Evolutionary conservation across 116 monocot species (phyloP).

Genomic region (Dioscorea cayenensis): DNA sequence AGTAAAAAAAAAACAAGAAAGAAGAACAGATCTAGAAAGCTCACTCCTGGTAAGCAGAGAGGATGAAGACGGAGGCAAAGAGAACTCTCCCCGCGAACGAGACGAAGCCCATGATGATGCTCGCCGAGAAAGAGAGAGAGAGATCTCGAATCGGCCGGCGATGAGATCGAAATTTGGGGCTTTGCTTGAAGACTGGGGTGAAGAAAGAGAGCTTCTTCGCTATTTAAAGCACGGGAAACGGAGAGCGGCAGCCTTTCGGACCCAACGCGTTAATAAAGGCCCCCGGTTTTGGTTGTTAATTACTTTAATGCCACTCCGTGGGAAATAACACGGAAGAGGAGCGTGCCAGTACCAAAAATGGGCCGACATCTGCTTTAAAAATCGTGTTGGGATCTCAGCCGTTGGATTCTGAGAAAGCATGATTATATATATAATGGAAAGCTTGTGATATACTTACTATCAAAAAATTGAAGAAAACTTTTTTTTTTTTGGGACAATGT

Average conservation of each 20-base stretch:
- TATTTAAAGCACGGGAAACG: neutral
- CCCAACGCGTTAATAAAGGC: neutral
- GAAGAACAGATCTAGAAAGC: slow-evolving; percentile 14
- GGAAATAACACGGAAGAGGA: too few relatives aligned
- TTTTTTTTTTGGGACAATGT: too few relatives aligned
- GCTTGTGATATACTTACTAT: too few relatives aligned
- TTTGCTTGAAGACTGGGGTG: neutral
- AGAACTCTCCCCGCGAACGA: slow-evolving; percentile 62
- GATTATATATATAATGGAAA: neutral
- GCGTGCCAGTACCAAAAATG: too few relatives aligned
- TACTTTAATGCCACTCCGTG: neutral
- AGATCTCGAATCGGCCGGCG: neutral
- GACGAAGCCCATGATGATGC: slow-evolving; percentile 48
- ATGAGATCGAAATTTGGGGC: neutral
- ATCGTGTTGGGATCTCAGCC: neutral
- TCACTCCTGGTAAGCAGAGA: slow-evolving; percentile 71
- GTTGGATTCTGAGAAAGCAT: neutral
- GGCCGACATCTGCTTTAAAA: neutral
- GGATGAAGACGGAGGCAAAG: slow-evolving; percentile 60
- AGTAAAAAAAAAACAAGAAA: neutral
- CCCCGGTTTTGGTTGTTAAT: neutral
- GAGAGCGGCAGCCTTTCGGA: neutral
- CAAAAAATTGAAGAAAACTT: too few relatives aligned
- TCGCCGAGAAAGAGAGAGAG: neutral
- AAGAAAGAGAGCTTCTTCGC: neutral